Conservation (phyloP, 2,329 filamentous ascomycete genomes). For the Paecilomyces variotii region DNA sequence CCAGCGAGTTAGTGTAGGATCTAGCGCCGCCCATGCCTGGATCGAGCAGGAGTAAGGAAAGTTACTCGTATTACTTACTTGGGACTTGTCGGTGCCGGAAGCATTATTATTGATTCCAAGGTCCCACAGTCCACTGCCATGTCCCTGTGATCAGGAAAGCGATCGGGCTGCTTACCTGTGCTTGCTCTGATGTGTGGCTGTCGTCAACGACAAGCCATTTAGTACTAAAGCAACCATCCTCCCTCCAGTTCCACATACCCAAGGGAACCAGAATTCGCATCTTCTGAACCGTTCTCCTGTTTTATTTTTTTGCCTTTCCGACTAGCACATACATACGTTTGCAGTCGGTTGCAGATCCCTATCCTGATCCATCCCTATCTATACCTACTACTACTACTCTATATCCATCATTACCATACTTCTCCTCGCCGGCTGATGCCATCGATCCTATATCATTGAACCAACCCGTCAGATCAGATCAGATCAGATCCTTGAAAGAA, state of each 20-base stretch:
- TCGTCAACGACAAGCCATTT: background rate
- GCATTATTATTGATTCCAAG: background rate
- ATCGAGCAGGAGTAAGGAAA: background rate
- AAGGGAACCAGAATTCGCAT: background rate
- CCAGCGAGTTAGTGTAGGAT: background rate
- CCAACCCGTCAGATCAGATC: background rate
- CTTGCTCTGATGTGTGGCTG: background rate
- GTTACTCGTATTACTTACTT: background rate
- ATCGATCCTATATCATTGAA: slow-evolving; percentile 4
- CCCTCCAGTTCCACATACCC: background rate
- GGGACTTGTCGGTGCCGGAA: background rate
- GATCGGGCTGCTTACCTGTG: slow-evolving; percentile 1
- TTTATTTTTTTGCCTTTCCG: background rate
- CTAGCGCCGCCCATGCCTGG: background rate
- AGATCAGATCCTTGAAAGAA: background rate
- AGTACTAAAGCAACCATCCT: background rate
- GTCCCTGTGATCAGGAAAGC: background rate
- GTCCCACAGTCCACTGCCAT: background rate
- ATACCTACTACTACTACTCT: no score
- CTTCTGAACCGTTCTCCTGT: background rate
- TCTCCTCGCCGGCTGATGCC: slow-evolving; percentile 5
- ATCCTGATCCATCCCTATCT: background rate
- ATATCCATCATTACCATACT: background rate
- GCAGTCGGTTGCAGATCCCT: background rate
- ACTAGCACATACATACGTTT: background rate